Evolutionary conservation across 1,139 yeast genomes (phyloP).

Genomic region (Nakaseomyces uthaithaninus): DNA sequence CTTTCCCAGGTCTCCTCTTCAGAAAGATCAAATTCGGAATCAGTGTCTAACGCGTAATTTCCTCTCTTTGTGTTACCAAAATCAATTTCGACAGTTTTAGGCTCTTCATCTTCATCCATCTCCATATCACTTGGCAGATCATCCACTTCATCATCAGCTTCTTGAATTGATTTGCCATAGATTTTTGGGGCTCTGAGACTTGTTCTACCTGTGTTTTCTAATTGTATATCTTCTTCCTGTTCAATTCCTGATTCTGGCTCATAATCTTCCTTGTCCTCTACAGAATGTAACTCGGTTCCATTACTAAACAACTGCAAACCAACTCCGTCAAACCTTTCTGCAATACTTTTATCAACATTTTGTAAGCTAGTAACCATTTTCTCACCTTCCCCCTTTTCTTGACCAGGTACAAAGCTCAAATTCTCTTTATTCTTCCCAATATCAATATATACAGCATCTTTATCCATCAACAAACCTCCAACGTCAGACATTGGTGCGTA

Average conservation of each 20-base stretch:
- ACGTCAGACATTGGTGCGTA: conserved; percentile 99
- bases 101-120: conserved; percentile 33
- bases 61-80: conserved; percentile 40
- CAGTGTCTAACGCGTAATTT: conserved; percentile 33
- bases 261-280: conserved; percentile 36
- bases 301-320: conserved; percentile 67
- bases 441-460: conserved; percentile 94
- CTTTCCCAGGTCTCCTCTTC: conserved; percentile 40
- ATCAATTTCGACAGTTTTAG: conserved; percentile 43
- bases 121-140: conserved; percentile 38
- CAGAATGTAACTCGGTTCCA: conserved; percentile 44
- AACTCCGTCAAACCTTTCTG: conserved; percentile 55
- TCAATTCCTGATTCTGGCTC: conserved; percentile 35
- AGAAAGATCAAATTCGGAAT: conserved; percentile 43
- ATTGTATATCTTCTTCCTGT: conserved; percentile 30
- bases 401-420: conserved; percentile 51
- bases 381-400: conserved; percentile 74
- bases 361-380: conserved; percentile 76
- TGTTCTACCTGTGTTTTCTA: conserved; percentile 45
- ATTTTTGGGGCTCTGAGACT: conserved; percentile 52
- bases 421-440: conserved; percentile 49
- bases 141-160: conserved; percentile 41
- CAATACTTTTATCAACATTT: conserved; percentile 53
- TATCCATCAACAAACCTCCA: conserved; percentile 94
- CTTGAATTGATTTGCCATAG: conserved; percentile 49